phyloP scores from a whole-genome alignment of 169 alveolate species.

The Ichthyophthirius multifiliis region DNA sequence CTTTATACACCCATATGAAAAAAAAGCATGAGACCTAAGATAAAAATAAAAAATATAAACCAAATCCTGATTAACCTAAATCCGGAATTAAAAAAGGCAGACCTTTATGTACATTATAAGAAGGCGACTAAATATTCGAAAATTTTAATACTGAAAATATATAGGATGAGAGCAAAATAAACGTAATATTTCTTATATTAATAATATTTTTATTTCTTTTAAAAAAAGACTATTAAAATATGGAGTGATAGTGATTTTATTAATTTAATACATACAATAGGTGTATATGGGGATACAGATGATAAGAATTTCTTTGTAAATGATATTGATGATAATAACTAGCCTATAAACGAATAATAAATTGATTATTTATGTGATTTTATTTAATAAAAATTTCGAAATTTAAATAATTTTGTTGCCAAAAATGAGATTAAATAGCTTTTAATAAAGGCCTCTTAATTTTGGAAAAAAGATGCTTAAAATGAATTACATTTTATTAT shows the following conservation, averaged over 20 bases:
- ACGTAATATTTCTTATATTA: background rate
- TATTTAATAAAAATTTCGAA: background rate
- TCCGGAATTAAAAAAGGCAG: conserved; percentile 20
- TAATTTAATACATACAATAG: background rate
- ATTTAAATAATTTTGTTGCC: background rate
- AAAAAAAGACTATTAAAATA: background rate
- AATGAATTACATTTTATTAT: background rate
- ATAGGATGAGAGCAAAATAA: background rate
- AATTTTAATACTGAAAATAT: background rate
- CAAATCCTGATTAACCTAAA: conserved; percentile 19
- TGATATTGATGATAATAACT: background rate
- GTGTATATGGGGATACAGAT: background rate
- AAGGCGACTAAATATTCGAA: too few relatives aligned
- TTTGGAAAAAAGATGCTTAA: background rate
- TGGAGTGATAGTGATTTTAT: conserved; percentile 1
- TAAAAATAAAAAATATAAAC: conserved; percentile 11
- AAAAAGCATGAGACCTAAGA: conserved; percentile 16
- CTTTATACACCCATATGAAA: conserved; percentile 23
- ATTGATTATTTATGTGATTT: background rate
- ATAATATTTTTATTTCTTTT: background rate
- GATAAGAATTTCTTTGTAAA: background rate
- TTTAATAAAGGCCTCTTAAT: background rate
- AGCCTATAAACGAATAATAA: background rate
- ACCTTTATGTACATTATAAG: background rate
- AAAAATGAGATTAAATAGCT: background rate